Percentiles rank a stretch among this genome's conserved stretches.
Evolutionary conservation across 495 filamentous ascomycete genomes (phyloP).

Genomic region (Penicillium subrubescens): DNA sequence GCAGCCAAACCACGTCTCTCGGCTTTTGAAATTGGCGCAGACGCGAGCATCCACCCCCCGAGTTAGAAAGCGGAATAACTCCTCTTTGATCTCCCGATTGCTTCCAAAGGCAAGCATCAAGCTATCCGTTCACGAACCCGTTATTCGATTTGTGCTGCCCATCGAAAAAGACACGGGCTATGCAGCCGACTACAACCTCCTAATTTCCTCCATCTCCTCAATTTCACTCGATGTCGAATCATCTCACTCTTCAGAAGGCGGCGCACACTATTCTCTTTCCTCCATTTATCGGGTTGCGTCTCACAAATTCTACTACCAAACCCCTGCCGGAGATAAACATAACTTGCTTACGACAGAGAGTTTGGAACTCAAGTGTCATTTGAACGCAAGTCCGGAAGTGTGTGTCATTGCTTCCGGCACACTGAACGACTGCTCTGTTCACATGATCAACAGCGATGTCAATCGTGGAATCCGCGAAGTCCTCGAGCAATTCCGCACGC

Average conservation of each 20-base stretch:
- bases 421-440: constrained; percentile 82
- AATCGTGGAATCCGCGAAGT: constrained; percentile 91
- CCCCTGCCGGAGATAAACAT: constrained; percentile 74
- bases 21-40: constrained; percentile 75
- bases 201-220: constrained; percentile 91
- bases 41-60: constrained; percentile 55
- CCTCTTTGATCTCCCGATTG: constrained; percentile 82
- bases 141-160: constrained; percentile 84
- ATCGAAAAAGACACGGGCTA: constrained; percentile 62
- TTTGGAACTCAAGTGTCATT: constrained; percentile 79
- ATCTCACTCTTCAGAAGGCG: constrained; percentile 83
- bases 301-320: constrained; percentile 96
- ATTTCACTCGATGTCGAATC: constrained; percentile 92
- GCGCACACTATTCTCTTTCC: constrained; percentile 81
- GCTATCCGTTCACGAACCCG: constrained; percentile 93
- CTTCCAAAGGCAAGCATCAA: constrained; percentile 95
- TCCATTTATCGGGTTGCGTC: constrained; percentile 81
- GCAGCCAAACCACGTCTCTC: constrained; percentile 89
- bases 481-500: constrained; percentile 70
- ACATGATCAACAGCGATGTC: constrained; percentile 89
- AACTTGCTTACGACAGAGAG: constrained; percentile 83
- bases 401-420: constrained; percentile 78
- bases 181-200: constrained; percentile 79
- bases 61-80: constrained; percentile 47
- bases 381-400: constrained; percentile 84